phyloP scores from a whole-genome alignment of 441 rosid species.

The Metrosideros polymorpha region DNA sequence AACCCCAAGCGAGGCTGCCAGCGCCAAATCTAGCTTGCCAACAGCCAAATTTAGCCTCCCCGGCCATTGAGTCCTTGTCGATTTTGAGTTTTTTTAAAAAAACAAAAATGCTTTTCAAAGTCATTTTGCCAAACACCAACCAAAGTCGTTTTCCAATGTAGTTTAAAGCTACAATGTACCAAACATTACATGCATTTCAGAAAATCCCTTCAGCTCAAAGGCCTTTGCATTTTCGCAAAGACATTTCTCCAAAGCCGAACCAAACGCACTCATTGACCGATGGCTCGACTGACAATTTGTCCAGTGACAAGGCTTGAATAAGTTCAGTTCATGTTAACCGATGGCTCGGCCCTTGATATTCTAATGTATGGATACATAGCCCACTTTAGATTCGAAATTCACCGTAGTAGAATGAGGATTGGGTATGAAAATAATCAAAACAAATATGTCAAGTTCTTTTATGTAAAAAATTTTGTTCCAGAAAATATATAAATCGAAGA shows the following conservation, averaged over 20 bases:
- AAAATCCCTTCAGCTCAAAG: background rate
- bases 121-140: background rate
- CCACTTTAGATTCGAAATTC: background rate
- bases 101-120: background rate
- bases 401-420: background rate
- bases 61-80: background rate
- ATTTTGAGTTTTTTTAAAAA: background rate
- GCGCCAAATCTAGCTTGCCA: background rate
- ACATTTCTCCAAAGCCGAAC: background rate
- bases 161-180: background rate
- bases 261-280: background rate
- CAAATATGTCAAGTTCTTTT: background rate
- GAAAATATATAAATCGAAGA: background rate
- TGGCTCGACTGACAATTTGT: no score
- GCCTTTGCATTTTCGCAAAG: background rate
- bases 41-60: no score
- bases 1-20: no score
- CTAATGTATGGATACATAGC: no score
- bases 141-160: background rate
- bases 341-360: background rate
- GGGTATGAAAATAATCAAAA: background rate
- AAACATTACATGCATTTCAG: background rate
- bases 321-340: background rate
- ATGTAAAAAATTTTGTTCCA: background rate
- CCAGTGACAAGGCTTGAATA: background rate